phyloP scores from a whole-genome alignment of 495 filamentous ascomycete genomes.

The Aspergillus hancockii region DNA sequence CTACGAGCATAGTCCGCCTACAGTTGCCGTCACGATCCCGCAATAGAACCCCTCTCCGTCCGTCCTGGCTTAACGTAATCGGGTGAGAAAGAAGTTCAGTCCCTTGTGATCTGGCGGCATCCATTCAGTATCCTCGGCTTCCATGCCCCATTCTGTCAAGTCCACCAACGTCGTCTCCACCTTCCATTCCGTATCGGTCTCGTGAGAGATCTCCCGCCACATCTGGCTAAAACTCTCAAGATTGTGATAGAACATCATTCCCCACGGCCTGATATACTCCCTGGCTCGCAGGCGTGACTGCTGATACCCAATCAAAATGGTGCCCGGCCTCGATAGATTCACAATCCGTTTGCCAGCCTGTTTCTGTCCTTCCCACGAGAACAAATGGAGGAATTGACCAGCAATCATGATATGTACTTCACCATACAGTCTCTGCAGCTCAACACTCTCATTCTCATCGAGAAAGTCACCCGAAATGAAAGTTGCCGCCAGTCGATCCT shows the following conservation, averaged over 20 bases:
- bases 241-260: conserved; percentile 42
- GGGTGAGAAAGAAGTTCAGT: conserved; percentile 6
- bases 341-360: conserved; percentile 42
- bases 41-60: too few species aligned
- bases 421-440: conserved; percentile 35
- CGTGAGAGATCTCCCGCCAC: conserved; percentile 46
- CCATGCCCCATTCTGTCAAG: conserved; percentile 11
- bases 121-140: conserved; percentile 11
- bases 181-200: conserved; percentile 36
- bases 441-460: conserved; percentile 22
- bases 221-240: conserved; percentile 35
- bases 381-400: conserved; percentile 56
- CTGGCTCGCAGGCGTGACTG: conserved; percentile 18
- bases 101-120: conserved; percentile 7
- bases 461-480: conserved; percentile 54
- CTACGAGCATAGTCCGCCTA: too few species aligned
- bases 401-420: conserved; percentile 54
- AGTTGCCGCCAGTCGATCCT: conserved; percentile 31
- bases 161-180: conserved; percentile 23
- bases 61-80: neutral
- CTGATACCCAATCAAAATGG: conserved; percentile 45
- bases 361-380: conserved; percentile 49
- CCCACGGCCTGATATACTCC: conserved; percentile 13
- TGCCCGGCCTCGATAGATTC: conserved; percentile 40
- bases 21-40: too few species aligned